Conservation (phyloP, 1,139 yeast genomes). For the Magnusiomyces suaveolens region DNA sequence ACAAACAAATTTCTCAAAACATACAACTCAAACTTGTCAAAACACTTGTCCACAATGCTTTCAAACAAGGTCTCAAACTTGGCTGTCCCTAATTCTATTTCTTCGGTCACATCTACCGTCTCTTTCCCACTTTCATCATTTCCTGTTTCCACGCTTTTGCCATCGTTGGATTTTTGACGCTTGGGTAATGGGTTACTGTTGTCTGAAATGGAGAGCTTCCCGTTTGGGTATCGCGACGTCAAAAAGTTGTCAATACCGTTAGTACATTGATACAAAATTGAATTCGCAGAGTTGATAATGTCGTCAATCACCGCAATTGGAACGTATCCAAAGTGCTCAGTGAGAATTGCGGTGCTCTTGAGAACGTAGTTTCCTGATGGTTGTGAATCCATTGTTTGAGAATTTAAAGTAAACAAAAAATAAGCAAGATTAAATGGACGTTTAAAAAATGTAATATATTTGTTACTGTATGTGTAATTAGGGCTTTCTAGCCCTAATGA, state of each 20-base stretch:
- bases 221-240: conserved; percentile 19
- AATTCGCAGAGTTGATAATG: conserved; percentile 81
- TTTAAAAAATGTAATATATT: background rate
- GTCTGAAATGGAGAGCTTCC: conserved; percentile 24
- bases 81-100: conserved; percentile 68
- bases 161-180: conserved; percentile 14
- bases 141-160: conserved; percentile 6
- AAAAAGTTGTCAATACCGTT: conserved; percentile 68
- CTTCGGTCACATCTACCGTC: conserved; percentile 29
- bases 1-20: conserved; percentile 66
- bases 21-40: conserved; percentile 80
- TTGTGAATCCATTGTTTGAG: background rate
- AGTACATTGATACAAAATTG: conserved; percentile 73
- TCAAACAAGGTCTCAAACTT: conserved; percentile 71
- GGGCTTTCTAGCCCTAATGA: background rate
- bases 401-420: background rate
- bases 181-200: conserved; percentile 18
- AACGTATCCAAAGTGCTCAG: conserved; percentile 81
- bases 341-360: conserved; percentile 45
- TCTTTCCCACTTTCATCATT: background rate
- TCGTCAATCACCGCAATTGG: conserved; percentile 85
- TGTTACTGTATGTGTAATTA: background rate
- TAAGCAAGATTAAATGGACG: background rate
- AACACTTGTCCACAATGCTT: conserved; percentile 68
- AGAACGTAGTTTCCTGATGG: background rate